Percentiles rank a stretch among this genome's conserved stretches.
Conservation (phyloP, 1,284 basidiomycete genomes). For the Phylloboletellus chloephorus region DNA sequence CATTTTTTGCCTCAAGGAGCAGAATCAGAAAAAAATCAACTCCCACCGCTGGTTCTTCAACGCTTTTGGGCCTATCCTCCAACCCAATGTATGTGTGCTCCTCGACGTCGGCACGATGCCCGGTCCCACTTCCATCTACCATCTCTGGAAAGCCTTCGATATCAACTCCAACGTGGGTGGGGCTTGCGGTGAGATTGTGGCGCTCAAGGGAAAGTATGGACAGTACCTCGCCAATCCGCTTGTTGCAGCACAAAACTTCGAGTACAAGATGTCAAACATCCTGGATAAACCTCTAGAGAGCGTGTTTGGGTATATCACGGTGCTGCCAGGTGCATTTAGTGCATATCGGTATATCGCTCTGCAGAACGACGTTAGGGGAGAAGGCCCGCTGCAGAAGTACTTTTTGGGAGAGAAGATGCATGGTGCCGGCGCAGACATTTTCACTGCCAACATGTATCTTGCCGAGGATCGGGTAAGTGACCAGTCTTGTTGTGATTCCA, state of each 20-base stretch:
- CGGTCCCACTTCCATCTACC: conserved; percentile 85
- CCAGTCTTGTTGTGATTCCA: not conserved
- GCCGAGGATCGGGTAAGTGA: conserved; percentile 76
- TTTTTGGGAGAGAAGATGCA: conserved; percentile 94
- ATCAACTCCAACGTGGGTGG: conserved; percentile 95
- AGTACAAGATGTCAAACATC: conserved; percentile 97
- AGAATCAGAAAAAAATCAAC: conserved; percentile 92
- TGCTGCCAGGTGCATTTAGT: conserved; percentile 90
- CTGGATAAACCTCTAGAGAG: conserved; percentile 85
- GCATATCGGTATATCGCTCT: conserved; percentile 90
- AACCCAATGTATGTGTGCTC: conserved; percentile 89
- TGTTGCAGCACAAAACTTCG: conserved; percentile 90
- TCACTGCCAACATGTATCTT: conserved; percentile 94
- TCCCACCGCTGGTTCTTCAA: conserved; percentile 95
- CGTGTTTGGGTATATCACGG: conserved; percentile 89
- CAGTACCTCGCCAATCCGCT: conserved; percentile 78
- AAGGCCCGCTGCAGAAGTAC: conserved; percentile 90
- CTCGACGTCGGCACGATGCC: conserved; percentile 95
- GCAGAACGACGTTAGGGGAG: conserved; percentile 77
- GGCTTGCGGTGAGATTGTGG: conserved; percentile 95
- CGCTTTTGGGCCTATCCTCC: conserved; percentile 70
- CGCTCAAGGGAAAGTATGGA: conserved; percentile 81
- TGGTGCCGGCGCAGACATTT: conserved; percentile 82
- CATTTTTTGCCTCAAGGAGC: conserved; percentile 92
- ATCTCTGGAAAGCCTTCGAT: conserved; percentile 96